Conservation (phyloP, 768 basidiomycete species). For the Pleurotus pulmonarius region DNA sequence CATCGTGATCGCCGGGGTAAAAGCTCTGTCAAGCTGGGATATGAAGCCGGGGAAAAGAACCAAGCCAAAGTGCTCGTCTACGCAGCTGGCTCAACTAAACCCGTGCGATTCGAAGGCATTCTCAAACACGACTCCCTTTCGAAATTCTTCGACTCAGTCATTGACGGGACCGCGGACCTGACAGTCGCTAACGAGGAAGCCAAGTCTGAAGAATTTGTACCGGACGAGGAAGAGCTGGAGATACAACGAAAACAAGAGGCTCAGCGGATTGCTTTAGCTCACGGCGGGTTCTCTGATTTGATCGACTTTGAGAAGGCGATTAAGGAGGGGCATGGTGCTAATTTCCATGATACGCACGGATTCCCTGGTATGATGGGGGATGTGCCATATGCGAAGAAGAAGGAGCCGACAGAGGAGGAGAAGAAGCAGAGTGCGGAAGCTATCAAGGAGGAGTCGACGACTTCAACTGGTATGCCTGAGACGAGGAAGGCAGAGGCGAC, state of each 20-base stretch:
- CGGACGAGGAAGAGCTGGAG: conserved; percentile 39
- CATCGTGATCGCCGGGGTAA: conserved; percentile 66
- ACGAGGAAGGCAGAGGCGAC: conserved; percentile 5
- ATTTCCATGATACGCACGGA: conserved; percentile 41
- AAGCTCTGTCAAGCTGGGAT: conserved; percentile 54
- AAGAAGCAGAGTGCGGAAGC: conserved; percentile 8
- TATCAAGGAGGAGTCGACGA: conserved; percentile 9
- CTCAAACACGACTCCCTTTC: conserved; percentile 73
- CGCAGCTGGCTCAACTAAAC: conserved; percentile 51
- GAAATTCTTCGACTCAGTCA: conserved; percentile 67
- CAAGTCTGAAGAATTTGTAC: conserved; percentile 35
- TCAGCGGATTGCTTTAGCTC: conserved; percentile 46
- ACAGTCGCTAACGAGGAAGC: conserved; percentile 35
- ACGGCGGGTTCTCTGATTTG: conserved; percentile 45
- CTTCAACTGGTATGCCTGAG: conserved; percentile 11
- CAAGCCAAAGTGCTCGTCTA: conserved; percentile 71
- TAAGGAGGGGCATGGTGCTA: conserved; percentile 34
- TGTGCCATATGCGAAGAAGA: conserved; percentile 22
- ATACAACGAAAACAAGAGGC: conserved; percentile 49
- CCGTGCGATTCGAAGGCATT: conserved; percentile 69
- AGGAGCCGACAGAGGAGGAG: conserved; percentile 9
- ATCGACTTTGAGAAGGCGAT: conserved; percentile 52
- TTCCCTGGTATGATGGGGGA: conserved; percentile 39
- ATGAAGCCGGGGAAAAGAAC: conserved; percentile 50
- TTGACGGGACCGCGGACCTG: conserved; percentile 66